These are phyloP conservation scores for Trypanosoma platydactyli DNA, from an alignment of 208 protist genomes.

Conservation along the genomic window DNA sequence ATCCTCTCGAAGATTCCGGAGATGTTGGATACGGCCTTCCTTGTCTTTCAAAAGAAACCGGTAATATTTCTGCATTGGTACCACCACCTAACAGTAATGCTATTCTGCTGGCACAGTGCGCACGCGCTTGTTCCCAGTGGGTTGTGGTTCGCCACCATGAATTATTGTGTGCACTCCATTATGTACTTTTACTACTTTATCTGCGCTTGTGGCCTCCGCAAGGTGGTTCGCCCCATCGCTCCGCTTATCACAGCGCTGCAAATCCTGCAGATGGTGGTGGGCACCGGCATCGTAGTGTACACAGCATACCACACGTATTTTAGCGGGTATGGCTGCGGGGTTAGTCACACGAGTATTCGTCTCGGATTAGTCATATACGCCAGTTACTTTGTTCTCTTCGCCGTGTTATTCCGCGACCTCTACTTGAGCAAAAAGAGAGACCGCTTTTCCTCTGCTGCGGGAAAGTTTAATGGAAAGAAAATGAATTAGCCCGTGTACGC, in stretches of 20 bases:
- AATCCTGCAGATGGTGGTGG: conserved; percentile 93
- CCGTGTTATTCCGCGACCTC: conserved; percentile 74
- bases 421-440: conserved; percentile 56
- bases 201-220: conserved; percentile 54
- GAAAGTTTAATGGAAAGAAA: conserved; percentile 11
- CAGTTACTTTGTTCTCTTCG: conserved; percentile 92
- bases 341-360: conserved; percentile 56
- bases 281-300: conserved; percentile 64
- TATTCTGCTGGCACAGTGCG: conserved; percentile 92
- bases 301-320: conserved; percentile 54
- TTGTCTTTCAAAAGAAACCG: conserved; percentile 84
- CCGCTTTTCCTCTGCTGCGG: not conserved
- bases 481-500: not conserved
- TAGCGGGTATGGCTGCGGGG: conserved; percentile 52
- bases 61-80: conserved; percentile 92
- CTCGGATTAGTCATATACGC: conserved; percentile 88
- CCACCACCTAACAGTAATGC: conserved; percentile 92
- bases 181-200: conserved; percentile 96
- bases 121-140: conserved; percentile 44
- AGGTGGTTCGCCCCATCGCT: conserved; percentile 70
- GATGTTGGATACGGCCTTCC: conserved; percentile 84
- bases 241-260: conserved; percentile 87
- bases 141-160: conserved; percentile 90
- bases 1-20: conserved; percentile 87
- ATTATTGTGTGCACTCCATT: conserved; percentile 93